These are phyloP conservation scores for Graphilbum ipis-grandicollis DNA, from an alignment of 2,329 filamentous ascomycete species.

Conservation along the genomic window DNA sequence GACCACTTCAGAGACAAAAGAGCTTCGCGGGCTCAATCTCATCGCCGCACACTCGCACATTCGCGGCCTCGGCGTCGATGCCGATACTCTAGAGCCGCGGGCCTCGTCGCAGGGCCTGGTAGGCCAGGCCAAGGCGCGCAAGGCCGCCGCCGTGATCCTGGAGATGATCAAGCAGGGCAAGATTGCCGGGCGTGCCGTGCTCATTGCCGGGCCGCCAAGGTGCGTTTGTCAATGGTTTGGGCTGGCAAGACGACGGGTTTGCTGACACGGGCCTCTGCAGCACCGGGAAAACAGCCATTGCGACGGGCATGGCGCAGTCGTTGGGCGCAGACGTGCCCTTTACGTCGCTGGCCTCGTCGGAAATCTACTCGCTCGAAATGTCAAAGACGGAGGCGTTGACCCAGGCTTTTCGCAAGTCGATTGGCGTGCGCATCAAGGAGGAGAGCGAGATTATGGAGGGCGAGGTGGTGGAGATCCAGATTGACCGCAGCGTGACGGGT, in stretches of 20 bases:
- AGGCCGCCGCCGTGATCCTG: conserved; percentile 87
- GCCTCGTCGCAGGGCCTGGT: conserved; percentile 80
- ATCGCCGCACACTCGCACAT: conserved; percentile 98
- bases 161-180: conserved; percentile 99
- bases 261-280: conserved; percentile 23
- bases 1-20: conserved; percentile 87
- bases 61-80: conserved; percentile 82
- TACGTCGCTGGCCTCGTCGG: conserved; percentile 85
- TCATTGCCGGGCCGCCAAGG: conserved; percentile 89
- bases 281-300: conserved; percentile 95
- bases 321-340: conserved; percentile 90
- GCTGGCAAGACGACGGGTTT: neutral
- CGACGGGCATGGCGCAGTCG: conserved; percentile 97
- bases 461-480: conserved; percentile 97
- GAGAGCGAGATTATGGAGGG: conserved; percentile 99
- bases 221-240: conserved; percentile 16
- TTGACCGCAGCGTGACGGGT: conserved; percentile 89
- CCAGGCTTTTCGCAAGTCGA: conserved; percentile 97
- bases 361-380: conserved; percentile 98
- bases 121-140: conserved; percentile 89
- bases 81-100: conserved; percentile 77
- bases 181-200: conserved; percentile 84
- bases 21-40: conserved; percentile 90
- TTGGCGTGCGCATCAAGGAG: conserved; percentile 95
- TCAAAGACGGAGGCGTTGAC: conserved; percentile 97